phyloP scores from a whole-genome alignment of 2,329 filamentous ascomycete species.

The Dryadomyces quercivorus region DNA sequence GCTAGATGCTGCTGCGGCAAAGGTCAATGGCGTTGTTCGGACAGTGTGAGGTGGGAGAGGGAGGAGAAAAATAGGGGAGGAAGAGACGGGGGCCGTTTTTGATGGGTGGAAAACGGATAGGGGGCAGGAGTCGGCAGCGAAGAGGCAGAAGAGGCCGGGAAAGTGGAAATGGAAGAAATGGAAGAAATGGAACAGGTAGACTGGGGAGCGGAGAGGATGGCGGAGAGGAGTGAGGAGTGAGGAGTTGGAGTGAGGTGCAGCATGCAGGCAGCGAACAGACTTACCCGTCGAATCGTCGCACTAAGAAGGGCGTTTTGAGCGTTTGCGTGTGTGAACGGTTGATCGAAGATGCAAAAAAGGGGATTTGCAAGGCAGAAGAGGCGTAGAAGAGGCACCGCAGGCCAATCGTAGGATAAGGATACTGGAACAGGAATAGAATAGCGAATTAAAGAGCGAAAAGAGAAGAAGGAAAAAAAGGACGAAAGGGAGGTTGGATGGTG shows the following conservation, averaged over 20 bases:
- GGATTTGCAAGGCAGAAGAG: no score
- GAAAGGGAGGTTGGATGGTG: neutral
- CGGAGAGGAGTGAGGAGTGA: no score
- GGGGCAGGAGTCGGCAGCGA: neutral
- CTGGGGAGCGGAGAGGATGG: neutral
- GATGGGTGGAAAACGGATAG: no score
- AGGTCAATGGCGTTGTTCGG: neutral
- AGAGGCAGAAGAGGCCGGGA: neutral
- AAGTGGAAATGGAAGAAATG: neutral
- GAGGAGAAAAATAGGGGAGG: neutral
- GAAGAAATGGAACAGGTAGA: neutral
- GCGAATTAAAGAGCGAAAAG: neutral
- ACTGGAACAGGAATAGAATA: neutral
- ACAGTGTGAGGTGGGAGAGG: neutral
- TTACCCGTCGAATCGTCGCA: neutral
- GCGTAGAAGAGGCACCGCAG: no score
- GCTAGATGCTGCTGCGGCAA: neutral
- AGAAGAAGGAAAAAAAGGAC: neutral
- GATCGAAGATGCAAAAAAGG: neutral
- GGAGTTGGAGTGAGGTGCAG: neutral
- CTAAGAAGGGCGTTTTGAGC: no score
- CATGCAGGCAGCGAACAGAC: neutral
- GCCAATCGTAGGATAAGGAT: neutral
- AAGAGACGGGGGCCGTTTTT: neutral
- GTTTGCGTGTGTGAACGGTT: neutral